Evolutionary conservation across 352 stramenopile species (phyloP).

Genomic region (Phytophthora hibernalis): DNA sequence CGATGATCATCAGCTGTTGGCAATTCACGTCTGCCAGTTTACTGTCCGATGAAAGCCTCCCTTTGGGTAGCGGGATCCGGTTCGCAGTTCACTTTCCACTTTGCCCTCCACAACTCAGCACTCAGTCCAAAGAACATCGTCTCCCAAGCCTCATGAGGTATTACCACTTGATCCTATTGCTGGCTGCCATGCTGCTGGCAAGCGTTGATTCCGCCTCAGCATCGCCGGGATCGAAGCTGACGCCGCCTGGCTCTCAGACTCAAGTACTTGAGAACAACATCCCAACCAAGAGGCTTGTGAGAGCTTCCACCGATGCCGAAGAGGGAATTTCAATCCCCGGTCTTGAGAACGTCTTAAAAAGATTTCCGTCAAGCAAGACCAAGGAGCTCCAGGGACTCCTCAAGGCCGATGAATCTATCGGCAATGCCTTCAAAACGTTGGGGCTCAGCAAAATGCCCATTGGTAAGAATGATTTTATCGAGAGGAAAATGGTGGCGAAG

Average conservation of each 20-base stretch:
- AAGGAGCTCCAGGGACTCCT: background rate
- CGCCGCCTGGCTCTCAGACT: background rate
- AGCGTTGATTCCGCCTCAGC: background rate
- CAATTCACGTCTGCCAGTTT: too few species aligned
- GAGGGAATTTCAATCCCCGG: background rate
- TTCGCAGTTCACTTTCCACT: slow-evolving; percentile 2
- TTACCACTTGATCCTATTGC: background rate
- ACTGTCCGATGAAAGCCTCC: too few species aligned
- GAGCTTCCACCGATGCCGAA: too few species aligned
- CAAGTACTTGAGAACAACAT: background rate
- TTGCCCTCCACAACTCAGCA: too few species aligned
- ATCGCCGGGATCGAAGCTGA: background rate
- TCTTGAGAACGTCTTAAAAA: background rate
- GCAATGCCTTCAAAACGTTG: slow-evolving; percentile 5
- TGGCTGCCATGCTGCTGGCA: background rate
- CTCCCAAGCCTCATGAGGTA: too few species aligned
- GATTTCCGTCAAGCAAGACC: slow-evolving; percentile 2
- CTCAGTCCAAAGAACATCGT: too few species aligned
- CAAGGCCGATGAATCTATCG: background rate
- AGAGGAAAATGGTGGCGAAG: background rate
- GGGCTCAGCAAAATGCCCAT: background rate
- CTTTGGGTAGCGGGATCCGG: too few species aligned
- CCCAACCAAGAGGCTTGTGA: too few species aligned
- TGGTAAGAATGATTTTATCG: background rate
- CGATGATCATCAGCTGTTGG: too few species aligned